Conservation (phyloP, 352 stramenopile genomes). For the Phytophthora idaei region DNA sequence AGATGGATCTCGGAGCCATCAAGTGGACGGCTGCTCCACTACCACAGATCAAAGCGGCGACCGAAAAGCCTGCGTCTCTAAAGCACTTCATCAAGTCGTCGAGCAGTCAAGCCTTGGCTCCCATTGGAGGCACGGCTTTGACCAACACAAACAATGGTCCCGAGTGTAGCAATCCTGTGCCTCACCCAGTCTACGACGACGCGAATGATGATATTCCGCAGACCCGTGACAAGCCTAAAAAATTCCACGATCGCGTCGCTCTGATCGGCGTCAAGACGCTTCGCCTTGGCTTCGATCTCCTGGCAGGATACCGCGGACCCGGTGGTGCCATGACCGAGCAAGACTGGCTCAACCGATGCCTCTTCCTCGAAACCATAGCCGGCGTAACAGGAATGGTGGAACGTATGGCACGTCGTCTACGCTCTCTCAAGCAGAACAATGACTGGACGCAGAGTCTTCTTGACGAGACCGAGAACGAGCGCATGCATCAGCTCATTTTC, state of each 20-base stretch:
- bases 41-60: slow-evolving; percentile 47
- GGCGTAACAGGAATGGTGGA: slow-evolving; percentile 77
- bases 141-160: slow-evolving; percentile 1
- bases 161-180: slow-evolving; percentile 47
- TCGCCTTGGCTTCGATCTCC: slow-evolving; percentile 50
- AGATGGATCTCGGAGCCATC: slow-evolving; percentile 9
- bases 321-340: slow-evolving; percentile 55
- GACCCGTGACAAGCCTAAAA: slow-evolving; percentile 41
- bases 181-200: slow-evolving; percentile 38
- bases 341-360: slow-evolving; percentile 67
- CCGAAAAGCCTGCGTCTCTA: slow-evolving; percentile 31
- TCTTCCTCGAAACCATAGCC: slow-evolving; percentile 83
- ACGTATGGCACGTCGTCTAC: slow-evolving; percentile 71
- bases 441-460: slow-evolving; percentile 62
- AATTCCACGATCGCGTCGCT: slow-evolving; percentile 47
- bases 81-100: slow-evolving; percentile 39
- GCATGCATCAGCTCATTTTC: slow-evolving; percentile 93
- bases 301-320: slow-evolving; percentile 51
- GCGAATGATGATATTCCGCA: slow-evolving; percentile 38
- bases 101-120: slow-evolving; percentile 18
- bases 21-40: slow-evolving; percentile 31
- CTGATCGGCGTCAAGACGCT: slow-evolving; percentile 42
- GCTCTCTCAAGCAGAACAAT: slow-evolving; percentile 68
- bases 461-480: slow-evolving; percentile 92
- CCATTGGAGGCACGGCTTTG: background rate